These are phyloP conservation scores for Nelumbo lutea DNA, from an alignment of 164 flowering plant genomes.

Conservation along the genomic window DNA sequence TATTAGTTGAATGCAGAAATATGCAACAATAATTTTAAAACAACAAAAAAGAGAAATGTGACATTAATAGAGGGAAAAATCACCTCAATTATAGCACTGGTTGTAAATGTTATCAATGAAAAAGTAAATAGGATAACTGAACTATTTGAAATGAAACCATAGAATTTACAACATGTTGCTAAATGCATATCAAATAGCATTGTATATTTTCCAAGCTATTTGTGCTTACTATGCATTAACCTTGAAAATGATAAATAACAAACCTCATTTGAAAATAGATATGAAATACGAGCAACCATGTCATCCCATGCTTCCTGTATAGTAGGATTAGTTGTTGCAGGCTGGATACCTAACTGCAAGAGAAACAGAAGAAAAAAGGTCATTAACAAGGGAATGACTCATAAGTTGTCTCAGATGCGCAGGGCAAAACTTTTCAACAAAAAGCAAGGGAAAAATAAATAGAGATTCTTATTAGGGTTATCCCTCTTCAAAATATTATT, in stretches of 20 bases:
- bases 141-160: not conserved
- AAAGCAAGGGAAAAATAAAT: not conserved
- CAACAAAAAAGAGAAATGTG: no score
- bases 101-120: no score
- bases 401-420: not conserved
- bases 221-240: not conserved
- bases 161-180: not conserved
- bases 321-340: conserved; percentile 24
- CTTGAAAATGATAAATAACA: conserved; percentile 13
- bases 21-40: not conserved
- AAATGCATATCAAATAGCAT: not conserved
- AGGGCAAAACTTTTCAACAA: not conserved
- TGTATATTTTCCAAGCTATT: not conserved
- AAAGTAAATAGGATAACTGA: no score
- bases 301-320: conserved; percentile 54
- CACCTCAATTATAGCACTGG: no score
- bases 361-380: conserved; percentile 6
- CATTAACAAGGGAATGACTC: not conserved
- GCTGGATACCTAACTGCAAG: conserved; percentile 69
- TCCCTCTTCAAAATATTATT: no score
- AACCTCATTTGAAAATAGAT: conserved; percentile 80
- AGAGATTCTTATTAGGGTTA: no score
- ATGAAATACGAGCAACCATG: conserved; percentile 50
- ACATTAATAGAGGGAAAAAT: no score
- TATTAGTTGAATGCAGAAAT: not conserved